Evolutionary conservation across 2,329 filamentous ascomycete genomes (phyloP).

Genomic region (Sarocladium strictum): DNA sequence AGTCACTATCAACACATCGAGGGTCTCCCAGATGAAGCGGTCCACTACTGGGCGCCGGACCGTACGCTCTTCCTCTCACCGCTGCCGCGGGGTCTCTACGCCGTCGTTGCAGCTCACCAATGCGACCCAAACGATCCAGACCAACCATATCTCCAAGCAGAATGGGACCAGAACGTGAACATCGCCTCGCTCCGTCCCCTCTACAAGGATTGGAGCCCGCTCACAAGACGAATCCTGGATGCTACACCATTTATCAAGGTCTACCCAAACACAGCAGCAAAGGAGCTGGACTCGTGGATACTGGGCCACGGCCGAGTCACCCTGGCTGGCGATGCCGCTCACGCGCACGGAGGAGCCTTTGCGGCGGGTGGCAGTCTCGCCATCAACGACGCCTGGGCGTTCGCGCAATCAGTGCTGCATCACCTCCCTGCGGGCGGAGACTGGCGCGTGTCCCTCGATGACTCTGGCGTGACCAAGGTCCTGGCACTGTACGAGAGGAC

Average conservation of each 20-base stretch:
- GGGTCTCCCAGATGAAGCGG: constrained; percentile 23
- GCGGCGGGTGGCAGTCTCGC: constrained; percentile 34
- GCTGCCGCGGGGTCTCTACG: constrained; percentile 27
- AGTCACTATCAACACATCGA: not conserved
- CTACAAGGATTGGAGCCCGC: constrained; percentile 36
- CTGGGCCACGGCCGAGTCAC: constrained; percentile 27
- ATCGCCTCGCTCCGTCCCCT: constrained; percentile 29
- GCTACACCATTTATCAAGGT: constrained; percentile 32
- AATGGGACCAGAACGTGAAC: constrained; percentile 33
- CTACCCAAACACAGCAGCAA: constrained; percentile 36
- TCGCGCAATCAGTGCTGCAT: constrained; percentile 31
- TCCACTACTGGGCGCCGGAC: constrained; percentile 37
- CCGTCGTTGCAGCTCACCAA: constrained; percentile 36
- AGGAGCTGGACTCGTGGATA: constrained; percentile 34
- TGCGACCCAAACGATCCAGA: constrained; percentile 26
- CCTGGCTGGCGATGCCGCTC: constrained; percentile 33
- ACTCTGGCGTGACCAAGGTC: constrained; percentile 20
- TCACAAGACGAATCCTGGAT: constrained; percentile 32
- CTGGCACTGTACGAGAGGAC: constrained; percentile 35
- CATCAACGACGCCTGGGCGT: constrained; percentile 35
- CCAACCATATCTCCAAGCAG: constrained; percentile 21
- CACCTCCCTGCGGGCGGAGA: constrained; percentile 19
- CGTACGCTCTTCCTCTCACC: constrained; percentile 19
- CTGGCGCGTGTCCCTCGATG: not conserved
- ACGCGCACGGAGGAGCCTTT: constrained; percentile 35